Evolutionary conservation across 768 basidiomycete species (phyloP), one percentile per base, ranked within the genome.

Genomic region (Mrakia frigida): DNA sequence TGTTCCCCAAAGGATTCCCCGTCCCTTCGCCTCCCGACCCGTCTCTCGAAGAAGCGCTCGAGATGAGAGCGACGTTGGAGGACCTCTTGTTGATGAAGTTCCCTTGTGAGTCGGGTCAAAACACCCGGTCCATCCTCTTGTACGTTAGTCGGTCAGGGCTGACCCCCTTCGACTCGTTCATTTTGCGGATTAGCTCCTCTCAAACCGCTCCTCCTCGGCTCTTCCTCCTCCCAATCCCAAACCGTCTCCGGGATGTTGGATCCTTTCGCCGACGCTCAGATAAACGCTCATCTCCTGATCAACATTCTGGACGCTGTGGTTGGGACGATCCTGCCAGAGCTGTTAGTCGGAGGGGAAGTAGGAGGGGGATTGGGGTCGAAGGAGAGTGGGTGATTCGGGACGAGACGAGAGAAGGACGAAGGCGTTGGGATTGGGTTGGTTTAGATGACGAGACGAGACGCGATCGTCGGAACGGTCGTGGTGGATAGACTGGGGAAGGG

Each of bases 1-100:
- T 98, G 37, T 98, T 96, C 81, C 95, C 96, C 0, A 35, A 74
- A 78, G 95, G 96, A 21, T 93, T 92, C 83, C 94, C 93, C 0
- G 91, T 87, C 0, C 88, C 89, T 0, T 83, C 89, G 0, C 89
- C 90, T 1, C 84, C 87, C 0, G 92, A 92, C 61, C 95, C 94
- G 25, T 89, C 90, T 0, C 84, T 85, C 1, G 92, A 92, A 79
- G 93, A 95, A 82, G 91, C 92, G 79, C 84, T 85, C 2, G 86
- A 84, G 46, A 85, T 93, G 69, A 87, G 88, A 41, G 78, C 81
- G 13, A 80, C 82, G 65, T 78, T 88, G 6, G 83, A 87, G 63
- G 81, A 87, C 43, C 59, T 91, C 1, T 76, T 80, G 0, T 83
- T 84, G 60, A 60, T 2, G 2, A 52, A 83, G 9, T 76, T 89